Base-by-base conservation (phyloP, 148 eudicot genomes). In the Hydrangea macrophylla region DNA sequence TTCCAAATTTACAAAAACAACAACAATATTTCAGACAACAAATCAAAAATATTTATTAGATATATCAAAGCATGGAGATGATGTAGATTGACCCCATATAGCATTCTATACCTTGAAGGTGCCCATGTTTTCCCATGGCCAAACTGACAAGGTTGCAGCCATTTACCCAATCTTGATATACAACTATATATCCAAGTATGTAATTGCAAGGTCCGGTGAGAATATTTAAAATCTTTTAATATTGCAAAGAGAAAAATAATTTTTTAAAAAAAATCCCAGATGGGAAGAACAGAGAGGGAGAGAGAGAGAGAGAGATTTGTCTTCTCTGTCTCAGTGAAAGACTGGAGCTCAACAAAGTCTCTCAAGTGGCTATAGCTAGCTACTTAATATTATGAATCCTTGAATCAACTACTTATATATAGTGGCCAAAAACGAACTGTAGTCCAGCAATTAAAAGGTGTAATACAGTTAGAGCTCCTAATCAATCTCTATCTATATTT, bases 111-210 rank as follows among this genome's bases (percentile, higher is more conserved):
- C 92, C 92, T 88, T 88, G 58, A 72, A 28, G 45, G 81, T 30
- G 55, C 92, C 92, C 68, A 88, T 60, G 57, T 76, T 71, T 60
- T 85, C 83, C 92, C 88, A 88, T 77, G 88, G 88, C 87, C 89
- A 88, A 71, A 70, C 37, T 25, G 78, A 79, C 37, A 83, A 60
- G 40, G 80, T 85, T 36, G 89, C 79, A 67, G 37, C 79, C 89
- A 84, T 87, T 32, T 35, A 35, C 39, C 4, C 39, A 42, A 42
- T 42, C 50, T 42, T 42, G 18, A 11, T 12, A 8, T 3, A 11
- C 13, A 42, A 2, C 5, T 48, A 1, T 17, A 35, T 3, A 35
- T 48, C 3, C 23, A 44, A 12, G 0, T 44, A 9, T 5, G 1
- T 1, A 5, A 44, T 44, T 11, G n/a, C 1, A 44, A 44, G 51